phyloP scores from a whole-genome alignment of 106 monocot genomes.

The Phalaenopsis aphrodite region DNA sequence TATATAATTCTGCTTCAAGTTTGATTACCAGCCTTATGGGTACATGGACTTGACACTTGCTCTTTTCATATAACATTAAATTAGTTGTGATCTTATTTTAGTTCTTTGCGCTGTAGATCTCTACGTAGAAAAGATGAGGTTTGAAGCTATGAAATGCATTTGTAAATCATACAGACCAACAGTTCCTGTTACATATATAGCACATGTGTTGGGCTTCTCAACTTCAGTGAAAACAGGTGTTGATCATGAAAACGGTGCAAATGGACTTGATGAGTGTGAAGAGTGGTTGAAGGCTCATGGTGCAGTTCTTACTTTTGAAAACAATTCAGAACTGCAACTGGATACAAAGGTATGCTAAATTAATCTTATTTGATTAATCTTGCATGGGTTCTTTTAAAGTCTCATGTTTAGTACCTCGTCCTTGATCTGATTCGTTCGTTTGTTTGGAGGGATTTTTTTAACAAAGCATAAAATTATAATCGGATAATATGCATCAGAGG shows the following conservation, averaged over 20 bases:
- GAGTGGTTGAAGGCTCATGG: conserved; percentile 92
- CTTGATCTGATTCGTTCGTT: too few species aligned
- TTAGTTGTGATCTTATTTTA: conserved; percentile 2
- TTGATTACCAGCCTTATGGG: conserved; percentile 89
- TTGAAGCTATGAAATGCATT: conserved; percentile 86
- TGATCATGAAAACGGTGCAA: conserved; percentile 17
- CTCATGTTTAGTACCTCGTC: background rate
- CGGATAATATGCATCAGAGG: too few species aligned
- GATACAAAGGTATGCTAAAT: conserved; percentile 61
- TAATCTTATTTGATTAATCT: background rate
- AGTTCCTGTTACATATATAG: conserved; percentile 56
- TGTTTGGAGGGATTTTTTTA: too few species aligned
- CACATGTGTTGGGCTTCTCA: conserved; percentile 65
- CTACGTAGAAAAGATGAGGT: conserved; percentile 82
- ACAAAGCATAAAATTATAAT: too few species aligned
- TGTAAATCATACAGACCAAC: conserved; percentile 80
- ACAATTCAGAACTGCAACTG: conserved; percentile 51
- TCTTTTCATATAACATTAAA: background rate
- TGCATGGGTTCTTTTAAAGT: background rate
- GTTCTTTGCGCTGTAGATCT: conserved; percentile 45
- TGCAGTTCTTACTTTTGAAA: conserved; percentile 45
- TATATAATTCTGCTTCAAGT: conserved; percentile 82
- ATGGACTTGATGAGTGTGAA: conserved; percentile 66
- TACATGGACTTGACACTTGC: conserved; percentile 14
- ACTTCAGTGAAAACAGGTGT: conserved; percentile 10